These are phyloP conservation scores for Colletotrichum karsti DNA, from an alignment of 2,329 filamentous ascomycete species.

Conservation along the genomic window DNA sequence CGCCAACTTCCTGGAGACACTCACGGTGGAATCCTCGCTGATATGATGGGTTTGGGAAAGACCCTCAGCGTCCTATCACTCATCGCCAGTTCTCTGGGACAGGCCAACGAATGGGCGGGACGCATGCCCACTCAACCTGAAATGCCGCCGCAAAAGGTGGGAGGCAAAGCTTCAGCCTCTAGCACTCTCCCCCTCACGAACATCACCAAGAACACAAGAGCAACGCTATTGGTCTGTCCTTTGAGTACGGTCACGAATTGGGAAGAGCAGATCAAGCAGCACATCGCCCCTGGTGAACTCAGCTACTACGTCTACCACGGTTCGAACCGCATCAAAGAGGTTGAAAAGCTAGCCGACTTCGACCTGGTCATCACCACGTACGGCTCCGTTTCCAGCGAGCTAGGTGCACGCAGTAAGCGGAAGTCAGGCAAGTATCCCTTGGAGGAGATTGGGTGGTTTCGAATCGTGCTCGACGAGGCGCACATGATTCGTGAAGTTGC, in stretches of 20 bases:
- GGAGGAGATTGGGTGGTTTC: slow-evolving; percentile 87
- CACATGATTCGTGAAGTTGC: slow-evolving; percentile 91
- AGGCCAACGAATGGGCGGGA: slow-evolving; percentile 69
- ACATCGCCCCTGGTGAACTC: slow-evolving; percentile 72
- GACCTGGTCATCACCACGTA: slow-evolving; percentile 95
- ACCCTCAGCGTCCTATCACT: slow-evolving; percentile 87
- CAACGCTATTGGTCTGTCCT: slow-evolving; percentile 88
- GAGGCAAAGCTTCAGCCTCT: slow-evolving; percentile 45
- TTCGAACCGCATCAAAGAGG: slow-evolving; percentile 74
- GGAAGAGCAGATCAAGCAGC: slow-evolving; percentile 89
- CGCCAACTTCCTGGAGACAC: slow-evolving; percentile 70
- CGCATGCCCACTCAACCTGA: slow-evolving; percentile 60
- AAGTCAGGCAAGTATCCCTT: slow-evolving; percentile 72
- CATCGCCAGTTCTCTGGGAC: slow-evolving; percentile 70
- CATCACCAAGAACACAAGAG: slow-evolving; percentile 74
- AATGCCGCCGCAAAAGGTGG: slow-evolving; percentile 43
- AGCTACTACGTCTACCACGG: slow-evolving; percentile 90
- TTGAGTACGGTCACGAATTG: slow-evolving; percentile 93
- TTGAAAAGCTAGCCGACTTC: slow-evolving; percentile 73
- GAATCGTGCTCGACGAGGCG: slow-evolving; percentile 92
- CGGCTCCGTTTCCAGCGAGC: slow-evolving; percentile 84
- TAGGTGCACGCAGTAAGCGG: slow-evolving; percentile 68
- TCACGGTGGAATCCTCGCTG: slow-evolving; percentile 78
- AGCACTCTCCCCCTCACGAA: slow-evolving; percentile 57
- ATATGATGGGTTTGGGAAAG: slow-evolving; percentile 92